Conservation (phyloP, 2,329 filamentous ascomycete genomes). For the Ascochyta viciae-villosae region DNA sequence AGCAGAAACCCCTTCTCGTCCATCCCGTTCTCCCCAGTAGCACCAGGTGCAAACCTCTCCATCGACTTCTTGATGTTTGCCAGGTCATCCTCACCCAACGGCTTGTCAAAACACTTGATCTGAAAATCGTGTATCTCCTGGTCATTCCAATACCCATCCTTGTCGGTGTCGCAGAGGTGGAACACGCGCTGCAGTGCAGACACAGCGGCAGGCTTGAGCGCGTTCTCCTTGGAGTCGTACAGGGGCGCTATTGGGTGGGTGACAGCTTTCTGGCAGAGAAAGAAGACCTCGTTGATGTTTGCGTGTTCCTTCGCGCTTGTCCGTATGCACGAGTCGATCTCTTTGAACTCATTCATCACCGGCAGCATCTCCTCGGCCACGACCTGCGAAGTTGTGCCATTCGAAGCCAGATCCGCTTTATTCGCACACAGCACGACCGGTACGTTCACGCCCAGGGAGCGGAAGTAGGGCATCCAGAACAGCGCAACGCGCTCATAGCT, state of each 20-base stretch:
- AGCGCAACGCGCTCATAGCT: slow-evolving; percentile 96
- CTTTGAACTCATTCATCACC: slow-evolving; percentile 97
- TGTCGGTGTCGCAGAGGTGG: slow-evolving; percentile 94
- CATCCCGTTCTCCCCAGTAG: slow-evolving; percentile 70
- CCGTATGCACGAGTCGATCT: slow-evolving; percentile 97
- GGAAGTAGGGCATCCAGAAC: slow-evolving; percentile 99
- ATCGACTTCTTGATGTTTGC: slow-evolving; percentile 91
- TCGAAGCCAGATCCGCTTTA: slow-evolving; percentile 86
- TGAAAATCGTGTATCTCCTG: slow-evolving; percentile 92
- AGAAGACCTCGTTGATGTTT: slow-evolving; percentile 95
- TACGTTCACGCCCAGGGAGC: slow-evolving; percentile 96
- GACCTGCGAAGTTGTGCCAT: slow-evolving; percentile 80
- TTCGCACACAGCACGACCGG: slow-evolving; percentile 96
- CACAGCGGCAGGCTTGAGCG: slow-evolving; percentile 87
- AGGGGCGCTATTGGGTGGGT: slow-evolving; percentile 95
- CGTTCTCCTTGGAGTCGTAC: slow-evolving; percentile 89
- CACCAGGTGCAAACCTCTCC: slow-evolving; percentile 69
- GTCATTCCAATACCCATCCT: slow-evolving; percentile 91
- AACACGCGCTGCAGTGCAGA: slow-evolving; percentile 89
- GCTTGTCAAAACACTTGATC: slow-evolving; percentile 87
- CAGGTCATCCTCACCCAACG: slow-evolving; percentile 79
- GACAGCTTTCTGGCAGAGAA: slow-evolving; percentile 96
- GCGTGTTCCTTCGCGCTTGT: slow-evolving; percentile 90
- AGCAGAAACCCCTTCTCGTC: slow-evolving; percentile 84
- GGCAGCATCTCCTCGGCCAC: slow-evolving; percentile 98